Evolutionary conservation across 371 early-diverging fungal species (phyloP), one percentile per base, ranked within the genome.

Genomic region (Mucor mucedo): DNA sequence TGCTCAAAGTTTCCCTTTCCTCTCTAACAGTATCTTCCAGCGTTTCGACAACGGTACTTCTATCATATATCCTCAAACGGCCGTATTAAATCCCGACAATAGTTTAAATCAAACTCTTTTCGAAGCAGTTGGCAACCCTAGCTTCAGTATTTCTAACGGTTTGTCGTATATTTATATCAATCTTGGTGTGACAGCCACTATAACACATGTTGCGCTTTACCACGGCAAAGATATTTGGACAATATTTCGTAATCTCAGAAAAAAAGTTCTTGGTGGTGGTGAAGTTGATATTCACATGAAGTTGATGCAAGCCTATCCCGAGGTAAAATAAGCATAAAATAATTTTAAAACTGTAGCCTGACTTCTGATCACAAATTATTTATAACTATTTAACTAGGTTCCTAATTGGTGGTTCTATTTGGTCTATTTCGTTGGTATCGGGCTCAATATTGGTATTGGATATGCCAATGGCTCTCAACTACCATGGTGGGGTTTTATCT

Each of bases 351-450:
- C 14, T 3, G 2, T 41, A 11, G 14, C 4, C 14, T 41, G 8
- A 11, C 14, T 11, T 41, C 8, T 11, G 16, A 7, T 14, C 33
- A 55, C 4, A 40, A 21, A 21, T 7, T 42, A 44, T 27, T 21
- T 29, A 14, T n/a, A n/a, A n/a, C n/a, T n/a, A 42, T 28, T 33
- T n/a, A 38, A 16, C 5, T 49, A 63, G 63, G 67, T 91, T 40
- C 94, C 94, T 6, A 75, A 77, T 39, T 88, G 87, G 87, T 93
- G 94, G 94, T 93, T 92, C 42, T 72, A 78, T 44, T 48, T 69
- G 4, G 70, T 89, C 35, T 91, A 91, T 62, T 65, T 82, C 2
- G 52, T 79, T 6, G 89, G 88, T 56, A 79, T 86, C 52, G 81
- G 71, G 7, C 67, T 89, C n/a, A 84, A 88, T 21, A 85, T 91